A percentile compares a stretch with the other conserved stretches of the same genome.
Evolutionary conservation across 495 filamentous ascomycete genomes (phyloP).

Genomic region (Massariosphaeria phaeospora): DNA sequence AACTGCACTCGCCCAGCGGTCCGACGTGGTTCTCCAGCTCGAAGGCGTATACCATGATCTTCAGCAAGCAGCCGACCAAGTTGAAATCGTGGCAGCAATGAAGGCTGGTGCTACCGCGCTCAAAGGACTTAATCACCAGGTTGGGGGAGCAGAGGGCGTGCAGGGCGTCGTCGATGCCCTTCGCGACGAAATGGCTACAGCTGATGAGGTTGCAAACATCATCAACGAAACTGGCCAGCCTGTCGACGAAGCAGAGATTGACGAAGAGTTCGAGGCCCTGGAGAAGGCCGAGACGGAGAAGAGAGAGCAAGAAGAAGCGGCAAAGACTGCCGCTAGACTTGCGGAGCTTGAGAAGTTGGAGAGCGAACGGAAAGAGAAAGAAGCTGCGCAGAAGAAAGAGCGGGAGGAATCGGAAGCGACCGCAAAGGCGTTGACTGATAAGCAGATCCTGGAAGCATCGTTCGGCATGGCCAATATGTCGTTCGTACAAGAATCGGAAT

Average conservation of each 20-base stretch:
- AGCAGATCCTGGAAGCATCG: too few species aligned
- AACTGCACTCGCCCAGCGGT: slow-evolving; percentile 60
- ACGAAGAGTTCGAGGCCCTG: slow-evolving; percentile 79
- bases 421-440: background rate
- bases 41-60: slow-evolving; percentile 77
- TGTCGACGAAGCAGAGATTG: slow-evolving; percentile 78
- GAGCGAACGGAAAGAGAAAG: slow-evolving; percentile 43
- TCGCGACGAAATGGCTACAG: slow-evolving; percentile 72
- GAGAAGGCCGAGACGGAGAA: slow-evolving; percentile 54
- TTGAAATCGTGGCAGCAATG: slow-evolving; percentile 76
- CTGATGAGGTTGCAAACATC: slow-evolving; percentile 74
- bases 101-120: slow-evolving; percentile 68
- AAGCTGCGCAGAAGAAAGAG: slow-evolving; percentile 43
- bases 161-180: slow-evolving; percentile 69
- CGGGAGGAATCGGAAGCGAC: slow-evolving; percentile 22
- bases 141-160: slow-evolving; percentile 72
- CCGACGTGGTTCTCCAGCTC: slow-evolving; percentile 68
- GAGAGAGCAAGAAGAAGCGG: slow-evolving; percentile 28
- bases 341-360: slow-evolving; percentile 38
- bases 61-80: slow-evolving; percentile 76
- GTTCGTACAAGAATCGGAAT: too few species aligned
- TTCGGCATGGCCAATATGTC: too few species aligned
- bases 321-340: slow-evolving; percentile 32
- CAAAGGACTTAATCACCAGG: slow-evolving; percentile 63
- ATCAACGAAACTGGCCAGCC: slow-evolving; percentile 57